Percentiles rank a stretch among this genome's conserved stretches.
phyloP scores from a whole-genome alignment of 2,329 filamentous ascomycete species.

The Alternaria hordeiaustralica region DNA sequence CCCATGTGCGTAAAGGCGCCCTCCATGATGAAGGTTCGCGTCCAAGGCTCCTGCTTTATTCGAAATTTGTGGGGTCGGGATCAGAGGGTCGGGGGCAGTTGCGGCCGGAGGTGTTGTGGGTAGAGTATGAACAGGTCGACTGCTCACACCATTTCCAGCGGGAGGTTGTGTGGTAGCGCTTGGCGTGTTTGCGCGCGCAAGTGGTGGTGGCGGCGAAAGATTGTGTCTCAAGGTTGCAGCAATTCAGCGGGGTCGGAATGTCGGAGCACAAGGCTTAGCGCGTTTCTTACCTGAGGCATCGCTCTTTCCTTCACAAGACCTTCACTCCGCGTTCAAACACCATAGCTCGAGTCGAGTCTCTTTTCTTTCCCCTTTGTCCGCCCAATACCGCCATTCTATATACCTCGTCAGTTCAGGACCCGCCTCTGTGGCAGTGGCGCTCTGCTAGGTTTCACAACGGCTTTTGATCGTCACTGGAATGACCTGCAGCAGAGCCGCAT shows the following conservation, averaged over 20 bases:
- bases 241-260: conserved; percentile 13
- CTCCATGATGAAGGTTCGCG: conserved; percentile 66
- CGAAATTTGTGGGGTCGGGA: conserved; percentile 8
- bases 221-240: conserved; percentile 10
- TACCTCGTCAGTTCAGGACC: not conserved
- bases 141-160: conserved; percentile 38
- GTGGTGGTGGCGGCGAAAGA: conserved; percentile 26
- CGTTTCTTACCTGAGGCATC: conserved; percentile 1
- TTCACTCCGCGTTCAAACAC: not conserved
- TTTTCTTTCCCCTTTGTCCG: not conserved
- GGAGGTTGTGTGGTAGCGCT: conserved; percentile 13
- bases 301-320: not conserved
- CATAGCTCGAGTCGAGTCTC: not conserved
- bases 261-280: conserved; percentile 12
- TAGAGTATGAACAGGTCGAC: not conserved
- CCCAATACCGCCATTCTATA: not conserved
- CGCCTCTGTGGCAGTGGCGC: not conserved
- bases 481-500: conserved; percentile 20
- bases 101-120: conserved; percentile 1
- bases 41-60: conserved; percentile 1
- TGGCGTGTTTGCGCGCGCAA: conserved; percentile 24
- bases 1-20: conserved; percentile 87
- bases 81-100: conserved; percentile 8
- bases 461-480: not conserved
- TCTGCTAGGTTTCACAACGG: not conserved